Base-by-base conservation (phyloP, 768 basidiomycete species). In the Tricholoma matsutake region DNA sequence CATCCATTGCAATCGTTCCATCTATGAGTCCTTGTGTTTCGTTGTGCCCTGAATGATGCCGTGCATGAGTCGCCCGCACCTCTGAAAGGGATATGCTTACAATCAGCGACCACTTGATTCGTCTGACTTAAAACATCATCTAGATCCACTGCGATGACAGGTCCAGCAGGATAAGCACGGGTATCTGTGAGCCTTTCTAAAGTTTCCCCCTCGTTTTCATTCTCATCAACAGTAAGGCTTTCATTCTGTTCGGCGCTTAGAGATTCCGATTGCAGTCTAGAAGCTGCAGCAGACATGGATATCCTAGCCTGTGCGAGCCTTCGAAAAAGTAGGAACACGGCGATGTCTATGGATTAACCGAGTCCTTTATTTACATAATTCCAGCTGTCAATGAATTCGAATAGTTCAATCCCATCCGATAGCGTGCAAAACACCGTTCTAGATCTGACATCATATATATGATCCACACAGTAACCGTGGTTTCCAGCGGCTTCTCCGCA, bases 61-160 rank as follows among this genome's bases (percentile, higher is more conserved):
- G 20, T 62, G 16, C 39, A 54, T 37, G 5, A 20, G 20, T 37
- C 47, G 22, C 45, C 2, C 0, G n/a, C 28, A 29, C 18, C 16
- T 20, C 37, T 16, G 18, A 34, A 39, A 57, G 20, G 57, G 22
- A 25, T 28, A 43, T 14, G 69, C 84, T 67, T 69, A 88, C 89
- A 91, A 37, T 82, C 67, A 14, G 83, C 81, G 18, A 89, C 77
- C 22, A 73, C 71, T 39, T 72, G 62, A 69, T 89, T 91, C n/a
- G 87, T 90, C 68, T 80, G 70, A 62, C 83, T 76, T 59, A 89
- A 73, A 37, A 89, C 88, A 73, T 89, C 88, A 61, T 89, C 87
- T 58, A 89, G 65, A 71, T 89, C 88, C 41, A 88, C 73, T 4
- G 86, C 84, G 66, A 89, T 83, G 54, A 86, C 68, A 28, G 78